Conservation (phyloP, 257 asterid genomes). For the Anisodus acutangulus region DNA sequence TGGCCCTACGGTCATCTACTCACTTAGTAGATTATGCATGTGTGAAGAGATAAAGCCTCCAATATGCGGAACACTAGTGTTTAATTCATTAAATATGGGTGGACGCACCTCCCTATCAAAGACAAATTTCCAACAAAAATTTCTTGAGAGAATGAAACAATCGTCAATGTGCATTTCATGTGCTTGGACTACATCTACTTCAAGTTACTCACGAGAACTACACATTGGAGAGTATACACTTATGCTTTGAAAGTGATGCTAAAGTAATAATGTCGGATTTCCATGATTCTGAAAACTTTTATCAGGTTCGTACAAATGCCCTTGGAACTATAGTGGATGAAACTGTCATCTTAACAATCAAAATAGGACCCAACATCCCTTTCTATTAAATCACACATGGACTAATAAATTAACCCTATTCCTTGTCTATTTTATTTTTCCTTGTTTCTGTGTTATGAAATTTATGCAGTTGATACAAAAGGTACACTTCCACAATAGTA, state of each 20-base stretch:
- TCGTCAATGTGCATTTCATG: neutral
- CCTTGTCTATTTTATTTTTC: neutral
- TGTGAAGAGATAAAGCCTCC: too few species aligned
- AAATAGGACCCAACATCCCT: neutral
- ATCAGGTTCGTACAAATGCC: neutral
- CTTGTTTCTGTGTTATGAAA: neutral
- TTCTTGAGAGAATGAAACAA: neutral
- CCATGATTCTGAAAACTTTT: neutral
- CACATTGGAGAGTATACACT: neutral
- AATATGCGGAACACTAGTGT: too few species aligned
- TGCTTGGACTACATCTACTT: neutral
- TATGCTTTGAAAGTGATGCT: neutral
- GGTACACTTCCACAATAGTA: neutral
- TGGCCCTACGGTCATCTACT: too few species aligned
- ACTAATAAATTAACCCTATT: neutral
- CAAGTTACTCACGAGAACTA: neutral
- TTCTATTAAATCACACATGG: neutral
- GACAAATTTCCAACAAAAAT: neutral
- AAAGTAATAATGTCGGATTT: neutral
- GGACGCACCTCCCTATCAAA: too few species aligned
- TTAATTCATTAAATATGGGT: too few species aligned
- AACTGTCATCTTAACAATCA: neutral
- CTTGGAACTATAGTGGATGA: neutral
- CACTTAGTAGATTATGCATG: too few species aligned
- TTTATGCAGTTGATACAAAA: neutral